A percentile compares a stretch with the other conserved stretches of the same genome.
phyloP scores from a whole-genome alignment of 75 land plant genomes.

The Adiantum capillusveneris region DNA sequence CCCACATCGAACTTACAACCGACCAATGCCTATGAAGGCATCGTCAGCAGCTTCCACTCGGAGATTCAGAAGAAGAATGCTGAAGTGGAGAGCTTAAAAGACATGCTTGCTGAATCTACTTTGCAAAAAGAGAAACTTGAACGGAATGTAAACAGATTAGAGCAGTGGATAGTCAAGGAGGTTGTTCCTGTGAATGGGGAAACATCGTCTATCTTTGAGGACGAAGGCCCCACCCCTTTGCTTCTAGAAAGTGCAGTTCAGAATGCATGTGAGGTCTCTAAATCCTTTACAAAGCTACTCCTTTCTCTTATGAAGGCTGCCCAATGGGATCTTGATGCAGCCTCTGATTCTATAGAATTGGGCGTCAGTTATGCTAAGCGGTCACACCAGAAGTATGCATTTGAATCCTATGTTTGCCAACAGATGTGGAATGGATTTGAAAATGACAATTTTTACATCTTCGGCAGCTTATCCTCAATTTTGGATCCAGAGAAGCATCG shows the following conservation, averaged over 20 bases:
- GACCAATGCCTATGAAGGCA: conserved; percentile 42
- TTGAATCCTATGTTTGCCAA: conserved; percentile 72
- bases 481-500: too few species aligned
- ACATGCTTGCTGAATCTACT: conserved; percentile 38
- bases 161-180: neutral
- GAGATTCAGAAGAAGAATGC: conserved; percentile 56
- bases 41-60: conserved; percentile 68
- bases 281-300: conserved; percentile 69
- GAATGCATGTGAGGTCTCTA: conserved; percentile 45
- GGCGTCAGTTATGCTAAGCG: conserved; percentile 56
- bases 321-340: conserved; percentile 85
- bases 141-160: conserved; percentile 23
- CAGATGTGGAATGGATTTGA: conserved; percentile 77
- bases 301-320: conserved; percentile 83
- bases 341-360: conserved; percentile 66
- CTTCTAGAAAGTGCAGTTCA: conserved; percentile 48
- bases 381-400: conserved; percentile 78
- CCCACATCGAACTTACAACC: too few species aligned
- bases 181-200: too few species aligned
- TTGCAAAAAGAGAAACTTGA: conserved; percentile 48
- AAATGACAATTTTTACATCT: conserved; percentile 4
- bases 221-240: conserved; percentile 25
- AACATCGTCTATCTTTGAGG: neutral
- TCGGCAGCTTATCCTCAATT: too few species aligned
- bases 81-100: conserved; percentile 49